phyloP scores from a whole-genome alignment of 1,284 basidiomycete species.

The Vanrija sp. region DNA sequence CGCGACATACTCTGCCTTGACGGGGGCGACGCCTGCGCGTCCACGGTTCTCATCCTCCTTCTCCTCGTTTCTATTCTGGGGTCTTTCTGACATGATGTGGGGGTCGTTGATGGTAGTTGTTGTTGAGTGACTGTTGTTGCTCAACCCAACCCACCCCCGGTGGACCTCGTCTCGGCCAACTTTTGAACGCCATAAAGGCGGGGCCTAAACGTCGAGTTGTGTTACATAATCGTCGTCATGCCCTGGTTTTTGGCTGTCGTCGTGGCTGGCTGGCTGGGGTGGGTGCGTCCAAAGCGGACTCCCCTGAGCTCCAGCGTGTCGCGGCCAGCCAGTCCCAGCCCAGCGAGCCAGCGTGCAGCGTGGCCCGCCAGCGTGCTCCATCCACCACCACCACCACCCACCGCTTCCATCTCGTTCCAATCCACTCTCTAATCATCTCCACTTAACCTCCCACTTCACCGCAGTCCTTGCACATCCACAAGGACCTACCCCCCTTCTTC shows the following conservation, averaged over 20 bases:
- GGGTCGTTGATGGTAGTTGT: neutral
- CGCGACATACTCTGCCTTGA: constrained; percentile 66
- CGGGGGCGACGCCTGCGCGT: constrained; percentile 59
- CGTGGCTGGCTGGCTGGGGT: neutral
- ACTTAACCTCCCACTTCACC: neutral
- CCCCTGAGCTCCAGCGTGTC: constrained; percentile 3
- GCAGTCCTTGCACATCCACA: neutral
- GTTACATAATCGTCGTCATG: neutral
- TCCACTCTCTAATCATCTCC: neutral
- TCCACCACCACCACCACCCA: neutral
- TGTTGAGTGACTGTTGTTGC: neutral
- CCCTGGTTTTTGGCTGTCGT: neutral
- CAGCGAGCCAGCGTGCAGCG: neutral
- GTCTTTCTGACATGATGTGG: neutral
- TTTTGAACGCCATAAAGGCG: constrained; percentile 1
- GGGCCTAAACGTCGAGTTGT: neutral
- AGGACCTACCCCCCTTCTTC: constrained; percentile 2
- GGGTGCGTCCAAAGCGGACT: neutral
- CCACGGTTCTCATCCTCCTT: constrained; percentile 7
- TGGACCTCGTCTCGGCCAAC: constrained; percentile 3
- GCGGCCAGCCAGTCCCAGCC: neutral
- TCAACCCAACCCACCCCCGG: no score
- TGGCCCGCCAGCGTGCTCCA: neutral
- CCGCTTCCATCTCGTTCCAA: neutral
- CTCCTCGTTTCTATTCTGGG: neutral